Evolutionary conservation across 306 rosid species (phyloP).

Genomic region (Inga oerstediana): DNA sequence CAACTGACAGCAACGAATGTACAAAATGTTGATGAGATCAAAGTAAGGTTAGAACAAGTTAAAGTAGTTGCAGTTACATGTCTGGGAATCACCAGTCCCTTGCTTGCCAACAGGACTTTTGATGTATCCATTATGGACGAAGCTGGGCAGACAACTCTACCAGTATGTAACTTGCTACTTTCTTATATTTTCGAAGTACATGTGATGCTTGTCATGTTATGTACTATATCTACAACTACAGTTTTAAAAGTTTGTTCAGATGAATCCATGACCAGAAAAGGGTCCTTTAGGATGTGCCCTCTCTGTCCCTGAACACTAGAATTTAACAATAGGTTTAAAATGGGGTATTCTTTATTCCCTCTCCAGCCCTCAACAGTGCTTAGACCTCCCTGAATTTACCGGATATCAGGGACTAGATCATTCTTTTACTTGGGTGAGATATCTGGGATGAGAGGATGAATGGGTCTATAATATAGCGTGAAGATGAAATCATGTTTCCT

Average conservation of each 20-base stretch:
- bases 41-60: slow-evolving; percentile 72
- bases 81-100: slow-evolving; percentile 80
- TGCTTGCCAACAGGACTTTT: slow-evolving; percentile 75
- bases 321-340: neutral
- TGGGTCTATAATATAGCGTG: neutral
- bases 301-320: neutral
- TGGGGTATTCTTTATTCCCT: neutral
- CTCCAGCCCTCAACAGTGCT: neutral
- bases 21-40: slow-evolving; percentile 69
- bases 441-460: neutral
- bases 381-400: neutral
- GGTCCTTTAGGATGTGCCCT: neutral
- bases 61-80: slow-evolving; percentile 95
- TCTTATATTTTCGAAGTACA: slow-evolving; percentile 20
- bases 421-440: neutral
- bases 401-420: neutral
- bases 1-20: slow-evolving; percentile 50
- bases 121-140: slow-evolving; percentile 99
- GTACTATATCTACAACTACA: neutral
- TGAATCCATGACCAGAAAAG: neutral
- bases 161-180: slow-evolving; percentile 58
- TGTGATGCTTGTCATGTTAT: slow-evolving; percentile 13
- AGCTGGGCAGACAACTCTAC: slow-evolving; percentile 97
- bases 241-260: neutral
- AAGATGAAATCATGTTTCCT: neutral